Evolutionary conservation across 345 rosid genomes (phyloP).

Genomic region (Gossypium bickii): DNA sequence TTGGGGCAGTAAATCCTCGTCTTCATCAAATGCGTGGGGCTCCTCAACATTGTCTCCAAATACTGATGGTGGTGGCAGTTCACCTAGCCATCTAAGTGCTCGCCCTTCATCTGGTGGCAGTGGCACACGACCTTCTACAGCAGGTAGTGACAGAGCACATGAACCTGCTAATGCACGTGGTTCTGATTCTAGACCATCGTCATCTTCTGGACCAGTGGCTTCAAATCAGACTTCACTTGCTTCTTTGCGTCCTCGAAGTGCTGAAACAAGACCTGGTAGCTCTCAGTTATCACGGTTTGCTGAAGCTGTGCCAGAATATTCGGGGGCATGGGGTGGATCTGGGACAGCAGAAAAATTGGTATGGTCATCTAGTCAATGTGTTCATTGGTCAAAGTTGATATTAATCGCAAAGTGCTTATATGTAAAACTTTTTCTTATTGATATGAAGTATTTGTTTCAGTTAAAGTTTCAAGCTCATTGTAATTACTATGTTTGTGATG

Average conservation of each 20-base stretch:
- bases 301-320: constrained; percentile 62
- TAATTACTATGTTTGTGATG: not conserved
- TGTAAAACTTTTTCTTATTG: not conserved
- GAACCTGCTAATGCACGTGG: constrained; percentile 68
- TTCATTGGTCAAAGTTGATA: not conserved
- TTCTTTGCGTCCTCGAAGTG: constrained; percentile 89
- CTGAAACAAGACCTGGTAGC: constrained; percentile 98
- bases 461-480: not conserved
- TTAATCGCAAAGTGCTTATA: not conserved
- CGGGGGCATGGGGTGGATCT: constrained; percentile 53
- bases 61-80: constrained; percentile 65
- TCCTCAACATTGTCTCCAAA: constrained; percentile 64
- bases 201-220: constrained; percentile 82
- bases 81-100: constrained; percentile 74
- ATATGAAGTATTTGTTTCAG: constrained; percentile 1
- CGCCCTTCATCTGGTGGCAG: constrained; percentile 96
- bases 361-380: constrained; percentile 21
- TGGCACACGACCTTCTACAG: constrained; percentile 91
- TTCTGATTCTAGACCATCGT: constrained; percentile 86
- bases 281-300: constrained; percentile 98
- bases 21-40: constrained; percentile 90
- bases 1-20: constrained; percentile 85
- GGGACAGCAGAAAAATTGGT: constrained; percentile 64
- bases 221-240: constrained; percentile 63
- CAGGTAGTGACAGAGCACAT: constrained; percentile 72